Percentiles rank a stretch among this genome's conserved stretches.
Conservation (phyloP, 306 rosid genomes). For the Fagus sylvatica region DNA sequence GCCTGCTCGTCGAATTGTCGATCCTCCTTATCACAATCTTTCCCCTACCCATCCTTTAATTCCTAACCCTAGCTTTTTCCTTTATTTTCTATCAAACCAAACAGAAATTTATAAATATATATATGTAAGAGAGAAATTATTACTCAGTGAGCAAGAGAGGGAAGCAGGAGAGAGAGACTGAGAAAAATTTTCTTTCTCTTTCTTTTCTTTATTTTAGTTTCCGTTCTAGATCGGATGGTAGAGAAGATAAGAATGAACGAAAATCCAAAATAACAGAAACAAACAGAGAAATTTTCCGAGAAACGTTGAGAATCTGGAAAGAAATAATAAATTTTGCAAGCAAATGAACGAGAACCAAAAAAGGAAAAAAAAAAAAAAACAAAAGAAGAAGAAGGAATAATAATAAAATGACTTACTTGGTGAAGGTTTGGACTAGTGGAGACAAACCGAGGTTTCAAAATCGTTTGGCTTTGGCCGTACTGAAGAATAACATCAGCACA, state of each 20-base stretch:
- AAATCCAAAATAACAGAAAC: background rate
- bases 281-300: conserved; percentile 32
- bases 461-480: conserved; percentile 25
- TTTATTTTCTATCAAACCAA: conserved; percentile 1
- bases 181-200: background rate
- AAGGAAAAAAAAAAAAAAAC: no score
- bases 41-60: conserved; percentile 75
- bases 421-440: conserved; percentile 40
- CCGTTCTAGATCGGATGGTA: background rate
- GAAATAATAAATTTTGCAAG: background rate
- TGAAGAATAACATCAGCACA: conserved; percentile 43
- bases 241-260: background rate
- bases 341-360: no score
- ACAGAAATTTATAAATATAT: background rate
- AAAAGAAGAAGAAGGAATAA: background rate
- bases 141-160: background rate
- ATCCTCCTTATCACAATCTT: conserved; percentile 96
- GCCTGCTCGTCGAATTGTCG: conserved; percentile 89
- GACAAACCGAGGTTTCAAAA: conserved; percentile 41
- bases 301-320: conserved; percentile 13
- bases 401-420: conserved; percentile 34
- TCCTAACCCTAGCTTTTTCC: conserved; percentile 32
- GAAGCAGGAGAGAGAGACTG: background rate
- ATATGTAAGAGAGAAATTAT: background rate
- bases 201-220: no score